phyloP scores from a whole-genome alignment of 1,284 basidiomycete species.

The Coniferiporia sulphurascens region DNA sequence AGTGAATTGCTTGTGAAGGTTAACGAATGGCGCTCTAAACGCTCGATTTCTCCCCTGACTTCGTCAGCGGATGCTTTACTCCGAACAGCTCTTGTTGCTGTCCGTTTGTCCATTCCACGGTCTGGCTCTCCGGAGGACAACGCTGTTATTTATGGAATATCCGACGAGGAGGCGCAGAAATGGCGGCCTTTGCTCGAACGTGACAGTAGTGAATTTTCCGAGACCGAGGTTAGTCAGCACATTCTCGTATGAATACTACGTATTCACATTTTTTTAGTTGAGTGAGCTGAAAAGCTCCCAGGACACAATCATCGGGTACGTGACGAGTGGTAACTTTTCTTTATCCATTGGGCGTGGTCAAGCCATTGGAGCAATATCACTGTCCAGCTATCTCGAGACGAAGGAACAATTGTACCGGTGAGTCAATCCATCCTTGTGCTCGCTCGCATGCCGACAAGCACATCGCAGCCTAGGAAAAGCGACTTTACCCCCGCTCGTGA shows the following conservation, averaged over 20 bases:
- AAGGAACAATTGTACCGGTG: constrained; percentile 49
- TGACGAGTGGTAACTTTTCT: constrained; percentile 78
- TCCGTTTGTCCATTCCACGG: constrained; percentile 54
- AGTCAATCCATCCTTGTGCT: constrained; percentile 15
- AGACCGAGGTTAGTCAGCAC: constrained; percentile 36
- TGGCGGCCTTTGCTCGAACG: constrained; percentile 38
- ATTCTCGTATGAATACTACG: not conserved
- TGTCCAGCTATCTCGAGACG: constrained; percentile 49
- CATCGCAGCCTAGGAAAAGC: constrained; percentile 23
- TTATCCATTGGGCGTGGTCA: constrained; percentile 70
- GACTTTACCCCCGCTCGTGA: constrained; percentile 29
- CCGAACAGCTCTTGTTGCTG: constrained; percentile 57
- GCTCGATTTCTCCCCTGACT: constrained; percentile 39
- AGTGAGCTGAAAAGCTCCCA: constrained; percentile 4
- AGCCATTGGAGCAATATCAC: constrained; percentile 66
- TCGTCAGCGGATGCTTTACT: constrained; percentile 43
- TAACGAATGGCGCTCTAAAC: constrained; percentile 54
- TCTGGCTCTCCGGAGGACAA: constrained; percentile 73
- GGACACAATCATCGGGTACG: constrained; percentile 64
- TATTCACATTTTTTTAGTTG: constrained; percentile 33
- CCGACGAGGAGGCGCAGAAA: constrained; percentile 42
- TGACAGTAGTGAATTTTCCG: constrained; percentile 32
- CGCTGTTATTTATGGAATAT: constrained; percentile 62
- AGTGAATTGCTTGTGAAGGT: constrained; percentile 47
- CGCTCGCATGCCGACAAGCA: not conserved